These are phyloP conservation scores for Gamsiella multidivaricata DNA, from an alignment of 192 early-diverging fungal genomes.

Conservation along the genomic window DNA sequence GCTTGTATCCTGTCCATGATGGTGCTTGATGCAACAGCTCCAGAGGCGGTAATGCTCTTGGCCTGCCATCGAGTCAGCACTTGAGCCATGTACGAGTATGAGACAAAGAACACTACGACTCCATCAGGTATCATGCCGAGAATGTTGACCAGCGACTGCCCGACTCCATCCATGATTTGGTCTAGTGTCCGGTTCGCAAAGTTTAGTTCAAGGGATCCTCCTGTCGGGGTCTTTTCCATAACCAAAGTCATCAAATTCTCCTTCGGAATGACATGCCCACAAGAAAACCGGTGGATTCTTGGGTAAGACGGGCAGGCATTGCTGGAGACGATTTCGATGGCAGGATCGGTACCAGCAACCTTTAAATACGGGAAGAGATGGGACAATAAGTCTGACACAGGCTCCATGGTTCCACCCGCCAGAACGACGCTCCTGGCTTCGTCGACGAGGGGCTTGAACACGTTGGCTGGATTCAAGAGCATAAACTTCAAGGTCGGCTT, in stretches of 20 bases:
- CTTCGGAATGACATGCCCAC: conserved; percentile 86
- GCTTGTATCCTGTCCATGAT: conserved; percentile 38
- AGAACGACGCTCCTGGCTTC: conserved; percentile 87
- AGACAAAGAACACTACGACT: conserved; percentile 89
- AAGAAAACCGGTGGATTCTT: conserved; percentile 74
- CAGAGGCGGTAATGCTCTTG: neutral
- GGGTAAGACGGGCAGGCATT: conserved; percentile 2
- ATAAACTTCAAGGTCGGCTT: conserved; percentile 79
- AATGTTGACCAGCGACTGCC: conserved; percentile 75
- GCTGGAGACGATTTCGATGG: neutral
- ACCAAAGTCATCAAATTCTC: conserved; percentile 78
- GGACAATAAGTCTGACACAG: conserved; percentile 62
- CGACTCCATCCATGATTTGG: conserved; percentile 73
- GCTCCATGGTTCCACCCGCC: conserved; percentile 95
- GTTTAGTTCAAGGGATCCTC: conserved; percentile 72
- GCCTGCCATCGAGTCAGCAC: conserved; percentile 68
- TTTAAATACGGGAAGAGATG: conserved; percentile 50
- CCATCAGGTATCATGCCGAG: conserved; percentile 84
- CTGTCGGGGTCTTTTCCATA: conserved; percentile 72
- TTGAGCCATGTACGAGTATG: conserved; percentile 79
- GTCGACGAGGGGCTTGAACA: conserved; percentile 79
- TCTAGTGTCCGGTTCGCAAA: conserved; percentile 64
- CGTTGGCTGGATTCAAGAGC: conserved; percentile 84
- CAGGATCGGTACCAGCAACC: neutral
- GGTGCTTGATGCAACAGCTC: neutral